Percentiles rank a stretch among this genome's conserved stretches.
phyloP scores from a whole-genome alignment of 1,284 basidiomycete genomes.

The Meira miltonrushii region DNA sequence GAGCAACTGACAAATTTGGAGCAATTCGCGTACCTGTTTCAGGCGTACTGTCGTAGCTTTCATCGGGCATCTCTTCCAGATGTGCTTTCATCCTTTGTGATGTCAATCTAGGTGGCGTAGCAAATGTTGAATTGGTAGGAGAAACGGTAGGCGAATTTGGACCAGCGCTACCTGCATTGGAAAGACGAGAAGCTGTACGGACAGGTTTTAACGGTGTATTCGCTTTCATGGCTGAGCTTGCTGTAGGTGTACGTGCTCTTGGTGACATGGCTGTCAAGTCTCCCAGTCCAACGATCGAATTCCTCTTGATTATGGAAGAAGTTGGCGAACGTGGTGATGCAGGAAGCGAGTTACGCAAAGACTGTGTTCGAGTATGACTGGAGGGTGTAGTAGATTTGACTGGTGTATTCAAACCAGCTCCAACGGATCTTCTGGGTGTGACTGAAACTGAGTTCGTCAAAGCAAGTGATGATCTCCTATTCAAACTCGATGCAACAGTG shows the following conservation, averaged over 20 bases:
- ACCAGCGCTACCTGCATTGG: not conserved
- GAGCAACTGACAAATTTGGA: constrained; percentile 32
- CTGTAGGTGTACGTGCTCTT: not conserved
- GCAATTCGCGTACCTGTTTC: constrained; percentile 22
- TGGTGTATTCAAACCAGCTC: not conserved
- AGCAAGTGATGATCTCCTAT: not conserved
- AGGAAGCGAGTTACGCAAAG: not conserved
- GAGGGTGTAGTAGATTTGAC: constrained; percentile 12
- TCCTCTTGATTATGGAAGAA: not conserved
- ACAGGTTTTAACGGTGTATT: not conserved
- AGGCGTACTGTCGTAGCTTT: not conserved
- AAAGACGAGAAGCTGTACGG: not conserved
- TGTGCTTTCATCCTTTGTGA: not conserved
- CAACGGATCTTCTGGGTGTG: not conserved
- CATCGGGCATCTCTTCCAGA: not conserved
- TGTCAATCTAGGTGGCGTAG: not conserved
- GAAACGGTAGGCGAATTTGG: not conserved
- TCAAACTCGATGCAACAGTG: not conserved
- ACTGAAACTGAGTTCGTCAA: not conserved
- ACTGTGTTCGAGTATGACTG: not conserved
- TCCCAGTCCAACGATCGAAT: not conserved
- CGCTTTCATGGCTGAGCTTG: not conserved
- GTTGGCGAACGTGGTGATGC: not conserved
- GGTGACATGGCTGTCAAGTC: not conserved
- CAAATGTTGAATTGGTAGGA: not conserved